Conservation (phyloP, 225 moss, liverwort and hornwort genomes). For the Physcomitrium patens region DNA sequence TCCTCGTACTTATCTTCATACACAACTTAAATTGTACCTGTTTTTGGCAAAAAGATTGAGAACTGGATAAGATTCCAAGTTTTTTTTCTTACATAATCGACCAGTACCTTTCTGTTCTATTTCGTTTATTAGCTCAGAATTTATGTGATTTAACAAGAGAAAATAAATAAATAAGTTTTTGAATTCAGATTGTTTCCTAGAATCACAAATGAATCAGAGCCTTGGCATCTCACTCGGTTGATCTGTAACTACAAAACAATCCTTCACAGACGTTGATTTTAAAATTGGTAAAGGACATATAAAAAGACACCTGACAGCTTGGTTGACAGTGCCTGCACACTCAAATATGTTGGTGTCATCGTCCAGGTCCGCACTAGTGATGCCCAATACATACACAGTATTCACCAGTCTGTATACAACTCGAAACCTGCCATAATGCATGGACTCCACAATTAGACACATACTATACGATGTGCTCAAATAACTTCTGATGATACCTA, state of each 20-base stretch:
- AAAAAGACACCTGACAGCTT: slow-evolving; percentile 84
- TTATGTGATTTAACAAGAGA: no score
- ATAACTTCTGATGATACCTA: neutral
- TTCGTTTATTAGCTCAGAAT: no score
- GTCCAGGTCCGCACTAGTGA: slow-evolving; percentile 96
- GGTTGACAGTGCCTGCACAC: slow-evolving; percentile 99
- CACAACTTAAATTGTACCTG: neutral
- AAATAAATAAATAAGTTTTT: no score
- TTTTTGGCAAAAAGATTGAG: no score
- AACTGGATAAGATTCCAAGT: no score
- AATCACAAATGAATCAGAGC: no score
- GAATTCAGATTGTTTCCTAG: no score
- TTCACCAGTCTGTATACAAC: slow-evolving; percentile 96
- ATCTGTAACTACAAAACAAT: no score
- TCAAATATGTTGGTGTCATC: slow-evolving; percentile 97
- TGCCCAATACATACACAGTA: slow-evolving; percentile 92
- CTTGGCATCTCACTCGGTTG: no score
- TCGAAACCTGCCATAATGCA: slow-evolving; percentile 74
- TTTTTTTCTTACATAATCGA: no score
- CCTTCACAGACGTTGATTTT: neutral
- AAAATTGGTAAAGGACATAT: slow-evolving; percentile 7
- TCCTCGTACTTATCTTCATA: slow-evolving; percentile 16
- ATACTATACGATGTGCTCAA: slow-evolving; percentile 10
- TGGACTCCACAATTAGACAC: slow-evolving; percentile 21
- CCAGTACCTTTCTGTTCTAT: no score